Percentiles rank a stretch among this genome's conserved stretches.
Conservation (phyloP, 352 stramenopile species). For the Aphanomyces stellatus region DNA sequence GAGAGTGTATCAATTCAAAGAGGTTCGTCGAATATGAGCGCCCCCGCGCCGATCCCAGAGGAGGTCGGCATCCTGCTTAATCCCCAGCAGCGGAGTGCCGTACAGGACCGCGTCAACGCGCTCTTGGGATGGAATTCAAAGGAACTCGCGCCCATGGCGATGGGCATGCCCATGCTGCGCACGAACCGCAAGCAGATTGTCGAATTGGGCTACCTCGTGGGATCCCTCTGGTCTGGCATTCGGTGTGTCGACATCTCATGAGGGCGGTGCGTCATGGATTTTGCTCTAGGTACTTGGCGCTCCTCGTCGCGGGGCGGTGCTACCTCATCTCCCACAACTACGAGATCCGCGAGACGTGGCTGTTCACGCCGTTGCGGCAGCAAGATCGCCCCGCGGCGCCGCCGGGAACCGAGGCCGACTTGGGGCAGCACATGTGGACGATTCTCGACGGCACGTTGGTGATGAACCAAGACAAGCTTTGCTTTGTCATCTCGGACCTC, state of each 20-base stretch:
- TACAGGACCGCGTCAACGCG: slow-evolving; percentile 38
- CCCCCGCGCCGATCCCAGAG: slow-evolving; percentile 10
- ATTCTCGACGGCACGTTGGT: slow-evolving; percentile 77
- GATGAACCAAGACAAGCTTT: slow-evolving; percentile 72
- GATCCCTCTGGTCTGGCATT: slow-evolving; percentile 66
- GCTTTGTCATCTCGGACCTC: slow-evolving; percentile 79
- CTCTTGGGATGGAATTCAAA: slow-evolving; percentile 74
- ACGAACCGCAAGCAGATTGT: slow-evolving; percentile 64
- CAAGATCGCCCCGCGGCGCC: slow-evolving; percentile 62
- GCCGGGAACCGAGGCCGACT: slow-evolving; percentile 20
- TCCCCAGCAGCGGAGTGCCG: slow-evolving; percentile 14
- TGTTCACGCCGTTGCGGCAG: slow-evolving; percentile 72
- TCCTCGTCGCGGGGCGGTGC: slow-evolving; percentile 70
- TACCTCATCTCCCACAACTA: slow-evolving; percentile 81
- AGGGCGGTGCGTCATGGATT: neutral
- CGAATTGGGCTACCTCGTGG: slow-evolving; percentile 82
- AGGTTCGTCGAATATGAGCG: slow-evolving; percentile 9
- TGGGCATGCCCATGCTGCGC: slow-evolving; percentile 57
- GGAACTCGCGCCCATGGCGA: slow-evolving; percentile 63
- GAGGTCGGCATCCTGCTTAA: slow-evolving; percentile 12
- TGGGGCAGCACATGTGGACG: slow-evolving; percentile 67
- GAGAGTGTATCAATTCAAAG: neutral
- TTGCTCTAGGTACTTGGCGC: slow-evolving; percentile 37
- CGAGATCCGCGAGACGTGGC: slow-evolving; percentile 64
- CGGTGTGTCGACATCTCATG: slow-evolving; percentile 19